phyloP scores from a whole-genome alignment of 2,329 filamentous ascomycete genomes.

The Cercospora nicotianae region DNA sequence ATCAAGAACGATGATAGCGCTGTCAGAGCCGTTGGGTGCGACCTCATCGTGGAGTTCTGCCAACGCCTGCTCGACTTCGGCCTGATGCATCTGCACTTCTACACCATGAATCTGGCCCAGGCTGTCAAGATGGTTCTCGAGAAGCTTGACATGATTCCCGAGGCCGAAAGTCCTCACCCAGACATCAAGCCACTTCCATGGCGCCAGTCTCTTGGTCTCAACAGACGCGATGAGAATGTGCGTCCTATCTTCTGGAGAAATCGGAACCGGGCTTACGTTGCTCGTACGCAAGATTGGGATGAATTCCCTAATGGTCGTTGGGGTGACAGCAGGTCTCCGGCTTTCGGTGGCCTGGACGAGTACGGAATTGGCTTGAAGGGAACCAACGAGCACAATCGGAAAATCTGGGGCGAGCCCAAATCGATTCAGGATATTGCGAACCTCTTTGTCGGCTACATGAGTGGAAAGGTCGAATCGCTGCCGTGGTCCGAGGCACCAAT shows the following conservation, averaged over 20 bases:
- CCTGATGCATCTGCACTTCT: constrained; percentile 88
- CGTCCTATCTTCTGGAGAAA: constrained; percentile 99
- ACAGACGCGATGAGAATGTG: constrained; percentile 88
- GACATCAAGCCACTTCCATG: constrained; percentile 78
- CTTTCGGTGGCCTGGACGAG: constrained; percentile 90
- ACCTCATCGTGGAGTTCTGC: constrained; percentile 85
- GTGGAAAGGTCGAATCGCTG: constrained; percentile 74
- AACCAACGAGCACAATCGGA: constrained; percentile 92
- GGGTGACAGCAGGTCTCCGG: constrained; percentile 94
- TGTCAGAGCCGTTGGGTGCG: constrained; percentile 85
- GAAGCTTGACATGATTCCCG: constrained; percentile 80
- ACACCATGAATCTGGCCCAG: constrained; percentile 98
- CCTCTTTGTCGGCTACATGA: constrained; percentile 82
- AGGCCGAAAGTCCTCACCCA: constrained; percentile 58
- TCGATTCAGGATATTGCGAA: constrained; percentile 76
- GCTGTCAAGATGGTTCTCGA: constrained; percentile 92
- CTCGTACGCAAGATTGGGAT: constrained; percentile 96
- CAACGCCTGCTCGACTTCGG: constrained; percentile 78
- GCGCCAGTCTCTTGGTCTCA: constrained; percentile 89
- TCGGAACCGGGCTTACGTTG: constrained; percentile 90
- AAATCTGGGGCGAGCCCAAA: constrained; percentile 86
- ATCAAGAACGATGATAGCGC: constrained; percentile 96
- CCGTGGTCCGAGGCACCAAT: constrained; percentile 95
- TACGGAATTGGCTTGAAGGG: constrained; percentile 94
- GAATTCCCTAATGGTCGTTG: constrained; percentile 98